Evolutionary conservation across 2,329 filamentous ascomycete genomes (phyloP).

Genomic region (Aspergillus caelatus): DNA sequence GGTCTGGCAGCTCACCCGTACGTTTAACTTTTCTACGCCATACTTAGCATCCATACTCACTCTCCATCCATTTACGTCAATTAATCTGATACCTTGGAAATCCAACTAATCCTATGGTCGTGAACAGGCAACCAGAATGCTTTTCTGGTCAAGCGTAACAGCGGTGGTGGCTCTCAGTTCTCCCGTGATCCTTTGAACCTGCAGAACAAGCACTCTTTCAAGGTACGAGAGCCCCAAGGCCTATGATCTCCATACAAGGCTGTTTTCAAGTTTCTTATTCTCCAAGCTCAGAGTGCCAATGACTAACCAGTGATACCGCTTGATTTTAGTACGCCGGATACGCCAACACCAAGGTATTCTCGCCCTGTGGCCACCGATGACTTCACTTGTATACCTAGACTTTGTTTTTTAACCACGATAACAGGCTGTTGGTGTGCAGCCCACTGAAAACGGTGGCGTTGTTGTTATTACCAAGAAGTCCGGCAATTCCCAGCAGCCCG

Average conservation of each 20-base stretch:
- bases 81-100: constrained; percentile 6
- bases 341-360: constrained; percentile 83
- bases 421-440: constrained; percentile 79
- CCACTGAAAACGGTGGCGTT: constrained; percentile 77
- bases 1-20: constrained; percentile 94
- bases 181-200: constrained; percentile 94
- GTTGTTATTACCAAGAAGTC: constrained; percentile 83
- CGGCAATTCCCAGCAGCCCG: constrained; percentile 72
- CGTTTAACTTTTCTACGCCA: constrained; percentile 48
- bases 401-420: constrained; percentile 13
- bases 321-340: constrained; percentile 77
- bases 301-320: constrained; percentile 21
- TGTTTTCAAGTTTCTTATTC: background rate
- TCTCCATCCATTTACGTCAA: constrained; percentile 12
- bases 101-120: constrained; percentile 19
- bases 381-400: background rate
- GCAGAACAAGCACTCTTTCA: constrained; percentile 86
- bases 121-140: constrained; percentile 78
- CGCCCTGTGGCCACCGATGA: background rate
- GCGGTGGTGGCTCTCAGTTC: constrained; percentile 80
- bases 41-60: background rate
- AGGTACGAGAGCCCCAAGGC: constrained; percentile 57
- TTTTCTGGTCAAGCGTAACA: constrained; percentile 88
- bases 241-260: constrained; percentile 13
- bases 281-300: constrained; percentile 13